A percentile compares a stretch with the other conserved stretches of the same genome.
Conservation (phyloP, 257 asterid species). For the Solanum medicagineum region DNA sequence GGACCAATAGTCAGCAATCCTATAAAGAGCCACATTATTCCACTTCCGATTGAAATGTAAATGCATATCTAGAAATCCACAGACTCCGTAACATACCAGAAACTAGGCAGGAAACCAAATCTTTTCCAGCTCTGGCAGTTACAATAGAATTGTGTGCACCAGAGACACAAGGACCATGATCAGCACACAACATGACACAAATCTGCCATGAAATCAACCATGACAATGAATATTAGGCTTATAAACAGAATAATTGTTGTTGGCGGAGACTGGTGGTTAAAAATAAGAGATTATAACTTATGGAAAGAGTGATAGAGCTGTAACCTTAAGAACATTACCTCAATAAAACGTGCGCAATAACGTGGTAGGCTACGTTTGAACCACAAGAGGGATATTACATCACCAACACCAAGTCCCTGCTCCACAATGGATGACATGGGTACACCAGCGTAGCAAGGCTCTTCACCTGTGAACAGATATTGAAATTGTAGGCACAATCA, state of each 20-base stretch:
- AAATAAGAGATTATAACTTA: background rate
- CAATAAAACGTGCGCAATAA: conserved; percentile 91
- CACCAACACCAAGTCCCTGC: conserved; percentile 97
- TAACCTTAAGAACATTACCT: conserved; percentile 34
- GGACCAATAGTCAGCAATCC: conserved; percentile 98
- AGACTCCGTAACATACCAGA: conserved; percentile 40
- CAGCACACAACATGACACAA: conserved; percentile 97
- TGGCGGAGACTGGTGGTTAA: background rate
- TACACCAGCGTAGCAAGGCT: conserved; percentile 91
- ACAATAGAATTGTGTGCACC: conserved; percentile 99
- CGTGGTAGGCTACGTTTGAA: conserved; percentile 98
- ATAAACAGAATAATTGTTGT: background rate
- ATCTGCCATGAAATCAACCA: conserved; percentile 37
- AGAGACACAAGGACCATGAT: conserved; percentile 99
- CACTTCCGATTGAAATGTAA: background rate
- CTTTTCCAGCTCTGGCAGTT: conserved; percentile 99
- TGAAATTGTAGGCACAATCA: conserved; percentile 2
- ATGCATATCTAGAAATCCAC: background rate
- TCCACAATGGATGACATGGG: conserved; percentile 97
- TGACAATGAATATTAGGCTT: background rate
- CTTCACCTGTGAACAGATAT: conserved; percentile 62
- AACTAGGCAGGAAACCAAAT: conserved; percentile 92
- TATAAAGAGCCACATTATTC: conserved; percentile 18
- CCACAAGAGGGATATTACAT: conserved; percentile 93
- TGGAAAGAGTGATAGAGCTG: background rate